These are phyloP conservation scores for Auricularia cornea DNA, from an alignment of 768 basidiomycete species.

Conservation along the genomic window DNA sequence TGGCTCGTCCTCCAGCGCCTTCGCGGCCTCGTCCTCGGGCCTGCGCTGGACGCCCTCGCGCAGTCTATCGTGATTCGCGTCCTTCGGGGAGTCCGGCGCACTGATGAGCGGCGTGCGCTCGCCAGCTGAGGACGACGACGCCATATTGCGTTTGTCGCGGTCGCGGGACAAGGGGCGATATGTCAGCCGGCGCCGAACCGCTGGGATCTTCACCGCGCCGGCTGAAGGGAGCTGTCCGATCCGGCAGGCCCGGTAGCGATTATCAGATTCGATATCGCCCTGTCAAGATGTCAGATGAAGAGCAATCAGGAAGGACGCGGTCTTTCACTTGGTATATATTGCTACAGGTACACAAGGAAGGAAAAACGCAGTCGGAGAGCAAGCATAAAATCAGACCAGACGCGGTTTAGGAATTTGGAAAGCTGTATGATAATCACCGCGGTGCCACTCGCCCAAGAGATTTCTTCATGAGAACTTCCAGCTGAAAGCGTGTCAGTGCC, in stretches of 20 bases:
- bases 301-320: no score
- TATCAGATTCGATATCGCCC: no score
- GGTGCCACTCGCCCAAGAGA: not conserved
- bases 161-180: no score
- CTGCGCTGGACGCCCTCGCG: not conserved
- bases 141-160: not conserved
- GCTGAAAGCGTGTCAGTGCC: slow-evolving; percentile 23
- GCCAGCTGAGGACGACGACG: not conserved
- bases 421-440: not conserved
- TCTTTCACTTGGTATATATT: no score
- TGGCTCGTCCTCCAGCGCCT: not conserved
- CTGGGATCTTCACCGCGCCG: no score
- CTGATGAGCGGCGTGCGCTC: not conserved
- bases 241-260: no score
- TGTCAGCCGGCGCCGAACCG: no score
- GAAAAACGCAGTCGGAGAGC: no score
- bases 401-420: not conserved
- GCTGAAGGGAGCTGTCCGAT: no score
- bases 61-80: not conserved
- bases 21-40: not conserved
- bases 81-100: not conserved
- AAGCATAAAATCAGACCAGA: no score
- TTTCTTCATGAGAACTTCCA: slow-evolving; percentile 54
- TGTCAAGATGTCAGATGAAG: no score
- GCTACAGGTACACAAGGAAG: no score